phyloP scores from a whole-genome alignment of 805 yeast genomes.

The Metschnikowia peoriensis region DNA sequence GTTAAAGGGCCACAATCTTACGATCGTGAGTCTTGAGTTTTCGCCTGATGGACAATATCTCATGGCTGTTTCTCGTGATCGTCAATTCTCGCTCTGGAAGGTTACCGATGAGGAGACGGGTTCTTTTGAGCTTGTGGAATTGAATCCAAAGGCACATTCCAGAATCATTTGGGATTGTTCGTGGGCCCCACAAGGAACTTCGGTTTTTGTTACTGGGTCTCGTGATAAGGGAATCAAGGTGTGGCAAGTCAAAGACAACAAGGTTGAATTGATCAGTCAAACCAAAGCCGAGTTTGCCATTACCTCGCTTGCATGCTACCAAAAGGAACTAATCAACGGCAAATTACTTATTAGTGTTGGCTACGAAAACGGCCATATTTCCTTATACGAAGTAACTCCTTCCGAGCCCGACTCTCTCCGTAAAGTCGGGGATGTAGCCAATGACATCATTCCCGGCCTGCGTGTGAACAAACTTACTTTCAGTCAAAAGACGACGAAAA shows the following conservation, averaged over 20 bases:
- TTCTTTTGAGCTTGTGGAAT: constrained; percentile 39
- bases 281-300: constrained; percentile 56
- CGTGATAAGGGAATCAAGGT: constrained; percentile 78
- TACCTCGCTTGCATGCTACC: constrained; percentile 61
- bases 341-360: constrained; percentile 57
- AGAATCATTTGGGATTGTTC: constrained; percentile 95
- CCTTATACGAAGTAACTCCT: constrained; percentile 33
- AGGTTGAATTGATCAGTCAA: constrained; percentile 34
- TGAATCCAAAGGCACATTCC: constrained; percentile 74
- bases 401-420: constrained; percentile 19
- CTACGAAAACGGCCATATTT: constrained; percentile 63
- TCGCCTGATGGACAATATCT: constrained; percentile 65
- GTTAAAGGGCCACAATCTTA: constrained; percentile 71
- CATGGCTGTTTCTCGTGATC: constrained; percentile 83
- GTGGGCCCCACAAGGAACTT: constrained; percentile 59
- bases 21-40: constrained; percentile 80
- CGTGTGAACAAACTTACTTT: constrained; percentile 63
- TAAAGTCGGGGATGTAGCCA: constrained; percentile 33
- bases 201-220: constrained; percentile 74
- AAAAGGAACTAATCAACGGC: constrained; percentile 23
- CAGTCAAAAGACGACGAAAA: constrained; percentile 27
- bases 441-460: constrained; percentile 53
- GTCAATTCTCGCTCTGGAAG: constrained; percentile 78
- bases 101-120: constrained; percentile 24
- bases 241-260: constrained; percentile 52